Evolutionary conservation across 768 basidiomycete genomes (phyloP).

Genomic region (Glaciozyma antarctica): DNA sequence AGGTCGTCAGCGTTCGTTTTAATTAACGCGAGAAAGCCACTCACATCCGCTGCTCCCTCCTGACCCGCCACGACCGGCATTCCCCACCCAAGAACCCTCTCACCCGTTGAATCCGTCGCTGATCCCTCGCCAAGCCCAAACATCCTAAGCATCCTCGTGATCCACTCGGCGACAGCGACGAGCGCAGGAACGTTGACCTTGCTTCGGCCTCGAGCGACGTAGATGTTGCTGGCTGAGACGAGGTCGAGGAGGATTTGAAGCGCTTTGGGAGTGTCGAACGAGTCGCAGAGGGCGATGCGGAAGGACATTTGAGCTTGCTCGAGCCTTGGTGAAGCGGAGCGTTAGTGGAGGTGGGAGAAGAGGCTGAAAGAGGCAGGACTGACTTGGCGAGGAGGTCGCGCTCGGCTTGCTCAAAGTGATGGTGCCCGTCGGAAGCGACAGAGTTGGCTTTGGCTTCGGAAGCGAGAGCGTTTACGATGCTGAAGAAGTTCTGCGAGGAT

Average conservation of each 20-base stretch:
- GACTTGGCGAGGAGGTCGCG: conserved; percentile 59
- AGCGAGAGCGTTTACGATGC: conserved; percentile 68
- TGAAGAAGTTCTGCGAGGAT: conserved; percentile 76
- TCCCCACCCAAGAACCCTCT: conserved; percentile 71
- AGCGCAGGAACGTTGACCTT: conserved; percentile 49
- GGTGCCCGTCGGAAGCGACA: conserved; percentile 39
- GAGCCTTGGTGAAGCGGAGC: conserved; percentile 46
- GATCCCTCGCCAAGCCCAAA: conserved; percentile 47
- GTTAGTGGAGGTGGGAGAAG: neutral
- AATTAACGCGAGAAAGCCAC: conserved; percentile 18
- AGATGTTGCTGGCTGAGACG: conserved; percentile 75
- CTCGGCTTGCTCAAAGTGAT: conserved; percentile 50
- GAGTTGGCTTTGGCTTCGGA: conserved; percentile 44
- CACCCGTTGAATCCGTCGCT: conserved; percentile 51
- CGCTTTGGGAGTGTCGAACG: conserved; percentile 87
- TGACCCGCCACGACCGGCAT: conserved; percentile 19
- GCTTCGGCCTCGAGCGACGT: conserved; percentile 48
- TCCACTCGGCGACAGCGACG: conserved; percentile 47
- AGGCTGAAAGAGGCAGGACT: conserved; percentile 29
- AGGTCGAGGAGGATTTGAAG: conserved; percentile 65
- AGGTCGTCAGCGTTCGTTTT: neutral
- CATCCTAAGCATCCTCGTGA: conserved; percentile 47
- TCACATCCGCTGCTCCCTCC: conserved; percentile 41
- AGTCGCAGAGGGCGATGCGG: conserved; percentile 82
- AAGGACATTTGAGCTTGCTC: conserved; percentile 66